Percentiles rank a stretch among this genome's conserved stretches.
Conservation (phyloP, 2,329 filamentous ascomycete species). For the Remersonia thermophila region DNA sequence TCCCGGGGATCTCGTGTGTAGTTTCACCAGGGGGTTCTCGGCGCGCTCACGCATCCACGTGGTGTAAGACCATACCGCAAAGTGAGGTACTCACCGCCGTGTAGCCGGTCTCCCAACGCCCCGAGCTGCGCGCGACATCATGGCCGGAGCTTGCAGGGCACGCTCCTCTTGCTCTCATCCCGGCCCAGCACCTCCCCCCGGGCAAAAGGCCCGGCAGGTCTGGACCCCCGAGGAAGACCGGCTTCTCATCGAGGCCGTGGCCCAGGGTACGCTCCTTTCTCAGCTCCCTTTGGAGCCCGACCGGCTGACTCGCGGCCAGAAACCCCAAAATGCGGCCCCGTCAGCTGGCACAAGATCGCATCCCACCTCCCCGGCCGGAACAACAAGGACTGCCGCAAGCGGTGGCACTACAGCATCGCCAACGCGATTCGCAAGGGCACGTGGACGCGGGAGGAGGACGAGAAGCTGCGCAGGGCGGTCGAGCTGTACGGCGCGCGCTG, state of each 20-base stretch:
- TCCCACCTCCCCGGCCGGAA: slow-evolving; percentile 15
- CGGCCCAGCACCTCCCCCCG: not conserved
- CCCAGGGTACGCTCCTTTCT: slow-evolving; percentile 9
- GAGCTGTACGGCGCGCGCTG: slow-evolving; percentile 17
- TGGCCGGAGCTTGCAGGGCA: too few species aligned
- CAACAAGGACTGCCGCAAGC: slow-evolving; percentile 19
- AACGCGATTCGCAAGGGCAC: slow-evolving; percentile 18
- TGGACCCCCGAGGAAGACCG: slow-evolving; percentile 17
- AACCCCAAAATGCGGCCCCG: slow-evolving; percentile 10
- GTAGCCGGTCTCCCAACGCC: too few species aligned
- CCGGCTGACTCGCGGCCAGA: too few species aligned
- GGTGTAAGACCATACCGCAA: too few species aligned
- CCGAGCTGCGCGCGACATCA: too few species aligned
- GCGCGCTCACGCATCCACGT: too few species aligned
- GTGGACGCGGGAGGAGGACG: slow-evolving; percentile 18
- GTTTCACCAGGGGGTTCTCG: too few species aligned
- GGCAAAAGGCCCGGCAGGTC: slow-evolving; percentile 12
- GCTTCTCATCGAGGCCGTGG: slow-evolving; percentile 12
- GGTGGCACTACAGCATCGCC: slow-evolving; percentile 19
- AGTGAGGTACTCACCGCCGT: too few species aligned
- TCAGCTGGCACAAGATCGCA: slow-evolving; percentile 17
- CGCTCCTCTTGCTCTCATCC: too few species aligned
- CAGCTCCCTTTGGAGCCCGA: too few species aligned
- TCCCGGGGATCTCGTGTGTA: too few species aligned
- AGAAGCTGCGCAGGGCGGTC: slow-evolving; percentile 14